phyloP scores from a whole-genome alignment of 2,329 filamentous ascomycete genomes.

The Colletotrichum coccodes region DNA sequence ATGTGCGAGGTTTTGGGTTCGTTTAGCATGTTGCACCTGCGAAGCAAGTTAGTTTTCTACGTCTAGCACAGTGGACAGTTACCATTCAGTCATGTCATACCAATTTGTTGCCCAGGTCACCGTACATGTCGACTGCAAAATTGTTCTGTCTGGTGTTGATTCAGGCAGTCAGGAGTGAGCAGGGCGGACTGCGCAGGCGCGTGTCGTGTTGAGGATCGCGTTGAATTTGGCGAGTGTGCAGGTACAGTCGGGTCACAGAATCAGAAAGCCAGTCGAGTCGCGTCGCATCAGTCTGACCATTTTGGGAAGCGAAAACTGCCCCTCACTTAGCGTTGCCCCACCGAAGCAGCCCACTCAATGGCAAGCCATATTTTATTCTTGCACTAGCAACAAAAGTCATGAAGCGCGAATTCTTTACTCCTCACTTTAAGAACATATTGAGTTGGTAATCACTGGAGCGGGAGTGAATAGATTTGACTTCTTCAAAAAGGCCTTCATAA shows the following conservation, averaged over 20 bases:
- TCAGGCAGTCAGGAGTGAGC: neutral
- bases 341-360: constrained; percentile 4
- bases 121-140: constrained; percentile 76
- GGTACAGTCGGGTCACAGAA: neutral
- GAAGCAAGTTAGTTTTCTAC: constrained; percentile 32
- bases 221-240: neutral
- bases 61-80: neutral
- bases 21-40: constrained; percentile 94
- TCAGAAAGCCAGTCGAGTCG: neutral
- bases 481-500: constrained; percentile 31
- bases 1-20: constrained; percentile 85
- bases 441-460: too few relatives aligned
- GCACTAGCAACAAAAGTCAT: neutral
- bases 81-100: constrained; percentile 54
- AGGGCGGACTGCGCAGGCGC: neutral
- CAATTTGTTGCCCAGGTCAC: constrained; percentile 87
- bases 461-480: constrained; percentile 5
- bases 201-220: neutral
- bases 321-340: constrained; percentile 34
- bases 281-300: constrained; percentile 29
- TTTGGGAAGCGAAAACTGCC: constrained; percentile 21
- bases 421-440: neutral
- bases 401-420: constrained; percentile 2
- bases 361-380: neutral
- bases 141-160: neutral